phyloP scores from a whole-genome alignment of 176 grass and related monocot species.

The Bromus sterilis region DNA sequence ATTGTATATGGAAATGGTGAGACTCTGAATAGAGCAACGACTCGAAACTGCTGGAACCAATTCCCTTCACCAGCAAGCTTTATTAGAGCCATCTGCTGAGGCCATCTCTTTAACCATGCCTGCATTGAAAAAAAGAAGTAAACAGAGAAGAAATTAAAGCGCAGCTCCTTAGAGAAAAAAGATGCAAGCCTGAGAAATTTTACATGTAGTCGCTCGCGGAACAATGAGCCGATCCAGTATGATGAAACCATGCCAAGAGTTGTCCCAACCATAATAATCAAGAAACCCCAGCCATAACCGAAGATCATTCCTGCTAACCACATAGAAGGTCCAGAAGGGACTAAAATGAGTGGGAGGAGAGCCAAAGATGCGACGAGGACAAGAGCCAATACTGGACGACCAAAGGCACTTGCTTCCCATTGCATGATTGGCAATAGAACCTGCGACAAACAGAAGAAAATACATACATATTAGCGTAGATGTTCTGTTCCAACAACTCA shows the following conservation, averaged over 20 bases:
- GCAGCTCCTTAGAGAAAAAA: background rate
- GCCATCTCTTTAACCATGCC: constrained; percentile 91
- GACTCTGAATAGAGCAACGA: constrained; percentile 83
- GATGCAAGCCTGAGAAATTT: constrained; percentile 11
- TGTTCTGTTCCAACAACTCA: background rate
- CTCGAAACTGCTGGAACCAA: constrained; percentile 91
- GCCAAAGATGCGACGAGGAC: constrained; percentile 84
- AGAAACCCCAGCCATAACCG: constrained; percentile 93
- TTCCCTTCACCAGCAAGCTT: constrained; percentile 84
- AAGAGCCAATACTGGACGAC: constrained; percentile 68
- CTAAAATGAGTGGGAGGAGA: constrained; percentile 68
- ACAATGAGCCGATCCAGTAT: constrained; percentile 84
- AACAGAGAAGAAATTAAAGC: background rate
- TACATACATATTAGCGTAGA: background rate
- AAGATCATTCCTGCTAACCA: constrained; percentile 99
- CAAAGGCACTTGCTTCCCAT: constrained; percentile 98
- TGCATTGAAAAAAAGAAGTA: constrained; percentile 13
- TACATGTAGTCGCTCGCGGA: constrained; percentile 80
- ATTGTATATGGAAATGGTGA: constrained; percentile 98
- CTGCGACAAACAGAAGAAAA: constrained; percentile 20
- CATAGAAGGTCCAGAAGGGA: constrained; percentile 97
- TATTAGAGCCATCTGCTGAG: constrained; percentile 79
- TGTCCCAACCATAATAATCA: constrained; percentile 97
- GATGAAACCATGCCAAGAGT: constrained; percentile 86
- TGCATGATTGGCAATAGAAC: constrained; percentile 87